A percentile compares a stretch with the other conserved stretches of the same genome.
phyloP scores from a whole-genome alignment of 2,329 filamentous ascomycete genomes.

The Colletotrichum sp. region DNA sequence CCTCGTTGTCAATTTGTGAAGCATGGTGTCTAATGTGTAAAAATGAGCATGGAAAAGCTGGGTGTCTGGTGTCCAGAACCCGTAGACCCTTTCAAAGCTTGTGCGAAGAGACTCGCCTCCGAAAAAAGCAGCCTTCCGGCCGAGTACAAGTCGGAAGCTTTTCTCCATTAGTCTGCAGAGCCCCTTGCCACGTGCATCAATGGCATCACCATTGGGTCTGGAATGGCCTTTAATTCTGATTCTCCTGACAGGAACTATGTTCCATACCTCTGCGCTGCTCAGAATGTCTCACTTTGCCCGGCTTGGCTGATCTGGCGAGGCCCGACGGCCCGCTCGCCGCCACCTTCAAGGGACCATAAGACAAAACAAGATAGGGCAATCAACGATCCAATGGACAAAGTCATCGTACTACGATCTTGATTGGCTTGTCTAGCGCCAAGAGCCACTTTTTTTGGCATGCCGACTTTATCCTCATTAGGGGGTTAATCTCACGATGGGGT shows the following conservation, averaged over 20 bases:
- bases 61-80: background rate
- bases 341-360: background rate
- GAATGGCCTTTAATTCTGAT: background rate
- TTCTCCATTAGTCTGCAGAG: background rate
- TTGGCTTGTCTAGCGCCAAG: background rate
- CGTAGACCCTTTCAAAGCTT: background rate
- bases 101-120: background rate
- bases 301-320: background rate
- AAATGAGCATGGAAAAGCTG: background rate
- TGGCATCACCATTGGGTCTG: background rate
- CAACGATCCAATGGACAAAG: background rate
- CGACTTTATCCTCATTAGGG: accelerated
- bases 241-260: background rate
- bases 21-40: background rate
- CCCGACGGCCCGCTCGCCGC: background rate
- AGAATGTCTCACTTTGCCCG: background rate
- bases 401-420: background rate
- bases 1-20: background rate
- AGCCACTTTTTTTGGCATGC: background rate
- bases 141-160: background rate
- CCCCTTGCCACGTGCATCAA: background rate
- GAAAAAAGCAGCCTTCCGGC: background rate
- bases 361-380: background rate
- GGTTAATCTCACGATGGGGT: background rate
- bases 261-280: background rate